Percentiles rank a stretch among this genome's conserved stretches.
phyloP scores from a whole-genome alignment of 768 basidiomycete genomes.

The Cystoderma amianthinum region DNA sequence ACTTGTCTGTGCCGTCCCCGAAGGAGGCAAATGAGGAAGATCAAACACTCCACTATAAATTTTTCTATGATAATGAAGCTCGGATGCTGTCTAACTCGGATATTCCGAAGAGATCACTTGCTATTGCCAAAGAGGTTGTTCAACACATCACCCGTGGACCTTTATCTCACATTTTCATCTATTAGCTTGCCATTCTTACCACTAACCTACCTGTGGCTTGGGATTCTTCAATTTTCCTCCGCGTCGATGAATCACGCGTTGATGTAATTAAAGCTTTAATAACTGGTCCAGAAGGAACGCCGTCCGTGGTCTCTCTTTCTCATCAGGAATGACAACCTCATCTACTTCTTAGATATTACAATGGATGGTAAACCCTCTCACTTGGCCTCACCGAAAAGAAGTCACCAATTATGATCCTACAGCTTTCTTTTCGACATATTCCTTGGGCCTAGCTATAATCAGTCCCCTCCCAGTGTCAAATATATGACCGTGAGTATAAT shows the following conservation, averaged over 20 bases:
- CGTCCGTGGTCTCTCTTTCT: constrained; percentile 41
- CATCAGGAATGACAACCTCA: constrained; percentile 5
- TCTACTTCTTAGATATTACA: constrained; percentile 56
- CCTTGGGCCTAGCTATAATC: constrained; percentile 84
- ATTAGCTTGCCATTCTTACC: constrained; percentile 86
- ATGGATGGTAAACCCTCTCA: constrained; percentile 66
- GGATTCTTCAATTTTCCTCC: constrained; percentile 90
- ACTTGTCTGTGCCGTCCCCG: constrained; percentile 49
- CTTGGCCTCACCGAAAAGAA: constrained; percentile 33
- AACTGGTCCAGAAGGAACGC: constrained; percentile 90
- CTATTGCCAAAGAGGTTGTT: constrained; percentile 88
- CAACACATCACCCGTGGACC: neutral
- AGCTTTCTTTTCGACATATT: constrained; percentile 83
- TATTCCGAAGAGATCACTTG: constrained; percentile 86
- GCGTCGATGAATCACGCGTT: constrained; percentile 88
- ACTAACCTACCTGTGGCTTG: constrained; percentile 93
- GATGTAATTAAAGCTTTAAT: constrained; percentile 91
- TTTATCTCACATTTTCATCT: constrained; percentile 5
- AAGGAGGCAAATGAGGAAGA: constrained; percentile 34
- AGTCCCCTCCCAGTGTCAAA: constrained; percentile 67
- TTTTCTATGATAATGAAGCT: constrained; percentile 76
- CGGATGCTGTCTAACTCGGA: constrained; percentile 79
- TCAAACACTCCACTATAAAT: constrained; percentile 68
- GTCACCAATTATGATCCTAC: neutral
- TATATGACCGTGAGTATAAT: constrained; percentile 48